Evolutionary conservation across 2,329 filamentous ascomycete genomes (phyloP), one percentile per base, ranked within the genome.

Genomic region (Emydomyces testavorans): DNA sequence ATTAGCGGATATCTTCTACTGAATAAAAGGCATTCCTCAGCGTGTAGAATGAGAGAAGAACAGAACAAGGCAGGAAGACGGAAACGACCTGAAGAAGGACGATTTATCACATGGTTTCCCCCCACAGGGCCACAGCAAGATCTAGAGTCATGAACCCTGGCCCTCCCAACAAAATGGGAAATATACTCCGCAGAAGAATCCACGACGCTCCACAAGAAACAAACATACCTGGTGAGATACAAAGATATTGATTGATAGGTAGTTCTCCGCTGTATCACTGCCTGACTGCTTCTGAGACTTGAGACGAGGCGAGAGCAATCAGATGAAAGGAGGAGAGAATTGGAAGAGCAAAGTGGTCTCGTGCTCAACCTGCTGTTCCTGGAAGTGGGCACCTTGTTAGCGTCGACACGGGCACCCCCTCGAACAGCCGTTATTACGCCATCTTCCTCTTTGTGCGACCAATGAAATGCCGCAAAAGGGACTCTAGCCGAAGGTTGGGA

Each of bases 291-390:
- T 23, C 23, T 13, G 18, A 13, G 24, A 37, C 18, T 38, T 2
- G 11, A 24, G 35, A 42, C n/a, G 26, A 31, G 24, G n/a, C 15
- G 44, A 28, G 38, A 11, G 20, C 13, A n/a, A n/a, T n/a, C n/a
- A 6, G 20, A 13, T 26, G 21, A 34, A 40, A 39, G 20, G 45
- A 15, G 37, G 42, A 21, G 23, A 23, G 36, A 11, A 15, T n/a
- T n/a, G 32, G 21, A 37, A 36, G 37, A 23, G n/a, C 15, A 21
- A 15, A 20, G 28, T 18, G 45, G 45, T 47, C 45, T 47, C 45
- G 45, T 47, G 45, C 45, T 18, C 36, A 37, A 8, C 32, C 32
- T 38, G 43, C 34, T 34, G 45, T 47, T 47, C 35, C 36, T 34
- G 45, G 45, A n/a, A 6, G 34, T 37, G 42, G 16, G 18, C 24